A percentile compares a stretch with the other conserved stretches of the same genome.
These are phyloP conservation scores for Pisolithus marmoratus DNA, from an alignment of 768 basidiomycete species.

Conservation along the genomic window DNA sequence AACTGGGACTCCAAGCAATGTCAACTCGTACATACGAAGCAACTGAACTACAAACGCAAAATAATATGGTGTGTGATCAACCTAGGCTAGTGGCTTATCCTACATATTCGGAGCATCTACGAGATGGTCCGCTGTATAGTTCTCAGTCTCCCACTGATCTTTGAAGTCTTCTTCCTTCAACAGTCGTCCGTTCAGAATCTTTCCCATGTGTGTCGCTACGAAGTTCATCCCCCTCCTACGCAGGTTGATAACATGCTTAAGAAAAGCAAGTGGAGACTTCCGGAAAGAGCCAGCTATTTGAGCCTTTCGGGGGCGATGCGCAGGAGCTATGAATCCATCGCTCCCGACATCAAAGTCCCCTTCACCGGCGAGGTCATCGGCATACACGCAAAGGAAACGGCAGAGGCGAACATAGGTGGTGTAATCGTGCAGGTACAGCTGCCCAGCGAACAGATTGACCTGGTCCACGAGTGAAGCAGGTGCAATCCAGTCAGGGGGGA, in stretches of 20 bases:
- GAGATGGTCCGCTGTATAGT: no score
- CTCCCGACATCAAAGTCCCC: conserved; percentile 31
- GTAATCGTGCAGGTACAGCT: conserved; percentile 35
- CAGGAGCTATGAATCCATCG: conserved; percentile 18
- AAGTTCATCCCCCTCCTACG: conserved; percentile 36
- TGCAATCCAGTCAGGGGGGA: conserved; percentile 13
- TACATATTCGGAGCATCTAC: no score
- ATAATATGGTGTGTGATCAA: no score
- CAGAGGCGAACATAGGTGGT: conserved; percentile 31
- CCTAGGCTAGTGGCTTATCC: no score
- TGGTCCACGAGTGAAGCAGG: conserved; percentile 19
- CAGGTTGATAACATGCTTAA: conserved; percentile 31
- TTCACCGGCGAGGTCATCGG: conserved; percentile 40
- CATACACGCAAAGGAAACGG: conserved; percentile 31
- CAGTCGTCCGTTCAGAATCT: conserved; percentile 26
- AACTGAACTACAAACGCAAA: no score
- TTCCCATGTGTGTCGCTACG: conserved; percentile 36
- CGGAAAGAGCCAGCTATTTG: background rate
- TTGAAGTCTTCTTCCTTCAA: conserved; percentile 24
- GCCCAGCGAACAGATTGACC: conserved; percentile 41
- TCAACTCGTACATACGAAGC: no score
- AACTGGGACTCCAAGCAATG: no score
- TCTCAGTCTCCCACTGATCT: no score
- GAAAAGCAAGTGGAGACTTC: conserved; percentile 10
- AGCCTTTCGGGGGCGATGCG: background rate